These are phyloP conservation scores for Albugo candida DNA, from an alignment of 352 stramenopile genomes.

Conservation along the genomic window DNA sequence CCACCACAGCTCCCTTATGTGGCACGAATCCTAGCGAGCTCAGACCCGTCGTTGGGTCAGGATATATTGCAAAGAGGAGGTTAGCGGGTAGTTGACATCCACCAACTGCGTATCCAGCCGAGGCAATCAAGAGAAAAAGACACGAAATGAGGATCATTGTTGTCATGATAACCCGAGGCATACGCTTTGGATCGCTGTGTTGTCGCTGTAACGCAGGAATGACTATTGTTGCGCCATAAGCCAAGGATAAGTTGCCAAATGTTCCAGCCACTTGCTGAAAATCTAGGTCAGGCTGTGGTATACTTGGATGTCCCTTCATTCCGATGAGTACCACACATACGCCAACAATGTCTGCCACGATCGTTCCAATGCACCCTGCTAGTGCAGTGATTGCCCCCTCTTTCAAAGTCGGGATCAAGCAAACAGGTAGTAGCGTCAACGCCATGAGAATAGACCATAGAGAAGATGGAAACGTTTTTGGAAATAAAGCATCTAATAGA, in stretches of 20 bases:
- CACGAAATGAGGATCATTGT: conserved; percentile 4
- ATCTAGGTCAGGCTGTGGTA: conserved; percentile 2
- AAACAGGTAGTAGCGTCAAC: conserved; percentile 3
- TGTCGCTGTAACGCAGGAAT: conserved; percentile 7
- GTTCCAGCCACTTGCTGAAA: conserved; percentile 5
- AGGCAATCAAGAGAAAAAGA: conserved; percentile 5
- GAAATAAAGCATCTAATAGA: conserved; percentile 4
- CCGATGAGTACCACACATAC: neutral
- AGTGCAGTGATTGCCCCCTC: conserved; percentile 4
- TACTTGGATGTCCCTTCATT: neutral
- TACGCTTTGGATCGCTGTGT: conserved; percentile 5
- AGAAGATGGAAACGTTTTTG: conserved; percentile 1
- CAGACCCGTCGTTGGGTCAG: neutral
- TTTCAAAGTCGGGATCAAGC: conserved; percentile 6
- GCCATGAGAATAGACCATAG: conserved; percentile 8
- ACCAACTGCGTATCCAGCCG: conserved; percentile 2
- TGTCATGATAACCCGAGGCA: conserved; percentile 4
- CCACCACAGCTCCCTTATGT: conserved; percentile 6
- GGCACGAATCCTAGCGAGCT: conserved; percentile 4
- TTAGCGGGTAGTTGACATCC: conserved; percentile 7
- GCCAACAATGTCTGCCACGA: conserved; percentile 6
- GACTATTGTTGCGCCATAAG: conserved; percentile 8
- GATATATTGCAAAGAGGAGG: conserved; percentile 4
- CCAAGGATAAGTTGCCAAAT: conserved; percentile 8
- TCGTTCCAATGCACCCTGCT: conserved; percentile 4